These are phyloP conservation scores for Aspergillus luchuensis DNA, from an alignment of 2,329 filamentous ascomycete genomes.

Conservation along the genomic window DNA sequence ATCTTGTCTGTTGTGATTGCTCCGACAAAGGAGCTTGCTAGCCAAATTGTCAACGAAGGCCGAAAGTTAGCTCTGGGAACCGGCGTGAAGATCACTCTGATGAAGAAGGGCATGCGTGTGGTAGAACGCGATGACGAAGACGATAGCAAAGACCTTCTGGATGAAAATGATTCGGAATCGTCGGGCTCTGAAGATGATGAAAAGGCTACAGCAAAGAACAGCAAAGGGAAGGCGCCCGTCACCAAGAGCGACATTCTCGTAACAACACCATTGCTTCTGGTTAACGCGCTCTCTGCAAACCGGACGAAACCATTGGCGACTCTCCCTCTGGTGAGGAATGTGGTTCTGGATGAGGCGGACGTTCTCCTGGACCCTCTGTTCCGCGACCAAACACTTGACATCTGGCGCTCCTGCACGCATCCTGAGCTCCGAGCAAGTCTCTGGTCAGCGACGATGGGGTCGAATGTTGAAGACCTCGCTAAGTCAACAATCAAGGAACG, in stretches of 20 bases:
- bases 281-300: constrained; percentile 67
- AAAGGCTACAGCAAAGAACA: constrained; percentile 28
- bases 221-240: constrained; percentile 46
- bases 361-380: constrained; percentile 91
- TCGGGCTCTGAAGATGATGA: constrained; percentile 44
- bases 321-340: constrained; percentile 68
- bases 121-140: constrained; percentile 49
- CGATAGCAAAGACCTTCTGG: constrained; percentile 41
- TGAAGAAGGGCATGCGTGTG: constrained; percentile 82
- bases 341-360: constrained; percentile 92
- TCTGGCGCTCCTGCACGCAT: constrained; percentile 79
- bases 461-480: constrained; percentile 80
- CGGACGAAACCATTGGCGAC: constrained; percentile 47
- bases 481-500: constrained; percentile 66
- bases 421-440: constrained; percentile 72
- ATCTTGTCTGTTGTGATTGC: constrained; percentile 72
- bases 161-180: constrained; percentile 41
- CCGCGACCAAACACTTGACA: constrained; percentile 78
- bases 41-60: constrained; percentile 80
- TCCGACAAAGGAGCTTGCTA: constrained; percentile 77
- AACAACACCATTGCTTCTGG: constrained; percentile 75
- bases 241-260: constrained; percentile 79
- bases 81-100: constrained; percentile 74
- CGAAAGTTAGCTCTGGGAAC: constrained; percentile 78
- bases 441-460: constrained; percentile 97